Conservation (phyloP, 139 green algal genomes). For the Asterochloris erici region DNA sequence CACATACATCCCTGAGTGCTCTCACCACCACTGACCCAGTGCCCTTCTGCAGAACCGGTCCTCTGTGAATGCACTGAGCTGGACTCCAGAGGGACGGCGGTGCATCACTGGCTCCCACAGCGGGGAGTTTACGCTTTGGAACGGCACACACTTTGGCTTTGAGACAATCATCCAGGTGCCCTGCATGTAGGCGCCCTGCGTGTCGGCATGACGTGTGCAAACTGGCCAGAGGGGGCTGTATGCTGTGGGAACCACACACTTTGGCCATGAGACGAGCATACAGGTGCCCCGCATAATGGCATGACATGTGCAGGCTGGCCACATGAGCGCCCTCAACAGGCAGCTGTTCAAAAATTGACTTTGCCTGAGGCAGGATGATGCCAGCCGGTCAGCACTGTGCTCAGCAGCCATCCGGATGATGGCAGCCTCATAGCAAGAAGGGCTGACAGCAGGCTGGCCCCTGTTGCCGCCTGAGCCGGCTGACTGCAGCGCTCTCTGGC, state of each 20-base stretch:
- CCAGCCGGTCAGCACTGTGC: too few relatives aligned
- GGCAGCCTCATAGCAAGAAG: too few relatives aligned
- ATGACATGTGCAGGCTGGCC: too few relatives aligned
- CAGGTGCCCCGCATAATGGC: constrained; percentile 36
- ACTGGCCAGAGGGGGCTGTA: constrained; percentile 68
- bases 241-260: constrained; percentile 82
- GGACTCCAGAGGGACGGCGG: constrained; percentile 85
- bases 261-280: constrained; percentile 87
- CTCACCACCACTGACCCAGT: neutral
- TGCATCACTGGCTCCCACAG: constrained; percentile 78
- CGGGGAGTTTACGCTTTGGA: constrained; percentile 93
- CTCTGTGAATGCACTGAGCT: constrained; percentile 64
- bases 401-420: too few relatives aligned
- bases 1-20: neutral
- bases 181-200: too few relatives aligned
- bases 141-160: constrained; percentile 76
- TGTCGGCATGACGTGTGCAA: too few relatives aligned
- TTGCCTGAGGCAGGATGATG: too few relatives aligned
- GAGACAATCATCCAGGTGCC: constrained; percentile 81
- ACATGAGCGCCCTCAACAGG: too few relatives aligned
- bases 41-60: constrained; percentile 4
- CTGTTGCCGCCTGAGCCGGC: neutral
- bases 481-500: too few relatives aligned
- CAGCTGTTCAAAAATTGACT: too few relatives aligned
- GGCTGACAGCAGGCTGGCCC: too few relatives aligned